Percentiles rank a stretch among this genome's conserved stretches.
These are phyloP conservation scores for Penicillium carneum DNA, from an alignment of 2,329 filamentous ascomycete genomes.

Conservation along the genomic window DNA sequence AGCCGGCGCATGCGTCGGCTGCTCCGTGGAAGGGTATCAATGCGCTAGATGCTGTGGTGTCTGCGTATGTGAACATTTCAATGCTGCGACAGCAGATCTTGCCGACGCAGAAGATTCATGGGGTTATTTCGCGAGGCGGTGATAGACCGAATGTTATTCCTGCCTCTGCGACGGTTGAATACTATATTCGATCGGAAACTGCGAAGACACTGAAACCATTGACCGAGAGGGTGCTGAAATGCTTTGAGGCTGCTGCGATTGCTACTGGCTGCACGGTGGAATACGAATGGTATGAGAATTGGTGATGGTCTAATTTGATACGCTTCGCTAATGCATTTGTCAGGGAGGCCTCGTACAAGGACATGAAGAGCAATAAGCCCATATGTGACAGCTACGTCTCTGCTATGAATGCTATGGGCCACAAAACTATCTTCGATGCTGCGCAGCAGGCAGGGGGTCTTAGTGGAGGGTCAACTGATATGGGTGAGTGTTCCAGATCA, in stretches of 20 bases:
- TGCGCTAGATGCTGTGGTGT: slow-evolving; percentile 64
- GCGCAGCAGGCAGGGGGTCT: slow-evolving; percentile 27
- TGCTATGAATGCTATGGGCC: slow-evolving; percentile 41
- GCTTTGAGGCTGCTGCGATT: slow-evolving; percentile 44
- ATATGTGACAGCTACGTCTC: slow-evolving; percentile 43
- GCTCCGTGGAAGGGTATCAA: slow-evolving; percentile 66
- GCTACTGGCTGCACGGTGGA: slow-evolving; percentile 44
- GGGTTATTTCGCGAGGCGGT: slow-evolving; percentile 62
- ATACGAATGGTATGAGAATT: slow-evolving; percentile 35
- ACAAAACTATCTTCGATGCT: slow-evolving; percentile 34
- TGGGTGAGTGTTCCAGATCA: slow-evolving; percentile 29
- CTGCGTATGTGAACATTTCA: slow-evolving; percentile 54
- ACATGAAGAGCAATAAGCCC: slow-evolving; percentile 41
- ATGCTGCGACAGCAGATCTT: slow-evolving; percentile 63
- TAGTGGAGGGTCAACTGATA: slow-evolving; percentile 40
- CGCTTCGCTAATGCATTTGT: background rate
- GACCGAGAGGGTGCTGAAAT: slow-evolving; percentile 39
- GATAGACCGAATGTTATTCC: slow-evolving; percentile 64
- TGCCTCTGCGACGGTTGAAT: slow-evolving; percentile 55
- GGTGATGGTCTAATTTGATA: background rate
- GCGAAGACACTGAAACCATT: slow-evolving; percentile 47
- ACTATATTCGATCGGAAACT: slow-evolving; percentile 54
- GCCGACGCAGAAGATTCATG: slow-evolving; percentile 59
- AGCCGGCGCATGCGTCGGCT: slow-evolving; percentile 63
- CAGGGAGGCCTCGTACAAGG: slow-evolving; percentile 41